Base-by-base conservation (phyloP, 139 green algal genomes). In the Zygnema circumcarinatum region DNA sequence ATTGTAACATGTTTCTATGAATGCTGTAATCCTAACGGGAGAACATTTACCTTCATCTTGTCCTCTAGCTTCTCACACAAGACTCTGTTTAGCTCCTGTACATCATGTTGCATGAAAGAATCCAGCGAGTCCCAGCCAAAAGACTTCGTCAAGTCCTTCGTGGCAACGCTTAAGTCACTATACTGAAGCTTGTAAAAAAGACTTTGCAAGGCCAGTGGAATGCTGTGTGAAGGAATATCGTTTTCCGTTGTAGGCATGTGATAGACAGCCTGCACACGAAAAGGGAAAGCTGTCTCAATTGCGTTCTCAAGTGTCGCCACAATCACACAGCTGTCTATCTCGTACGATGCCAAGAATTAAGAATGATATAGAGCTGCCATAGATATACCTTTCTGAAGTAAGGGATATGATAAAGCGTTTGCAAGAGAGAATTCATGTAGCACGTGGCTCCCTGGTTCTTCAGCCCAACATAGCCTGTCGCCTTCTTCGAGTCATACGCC, bases 401-500 rank as follows among this genome's bases (percentile, higher is more conserved):
- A 31, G 95, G 96, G 79, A 99, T 91, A 90, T 98, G 93, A 92
- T 95, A 99, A 25, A 99, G 93, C 47, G 94, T 98, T 94, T 99
- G 97, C 85, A 99, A 94, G 80, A 99, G 93, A 20, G 92, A 96
- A 94, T 99, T 99, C 96, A 99, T 98, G 94, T 99, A 99, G 94
- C 97, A 99, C 1, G 97, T 99, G 68, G 96, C 96, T 1, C 97
- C 97, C 87, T 97, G 95, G 92, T 99, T 99, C 91, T 98, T 98
- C 21, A 99, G 90, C 22, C 97, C 97, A 38, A 99, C 97, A 87
- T 91, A 96, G 20, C 95, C 95, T 0, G 97, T 99, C 82, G 96
- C 94, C 86, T 96, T 94, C 74, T 95, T 95, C 40, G 92, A 95
- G 89, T 99, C 95, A 74, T 96, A 96, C 7, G 69, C 35, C 83